Evolutionary conservation across 345 rosid genomes (phyloP), one percentile per base, ranked within the genome.

Genomic region (Eucalyptus cloeziana): DNA sequence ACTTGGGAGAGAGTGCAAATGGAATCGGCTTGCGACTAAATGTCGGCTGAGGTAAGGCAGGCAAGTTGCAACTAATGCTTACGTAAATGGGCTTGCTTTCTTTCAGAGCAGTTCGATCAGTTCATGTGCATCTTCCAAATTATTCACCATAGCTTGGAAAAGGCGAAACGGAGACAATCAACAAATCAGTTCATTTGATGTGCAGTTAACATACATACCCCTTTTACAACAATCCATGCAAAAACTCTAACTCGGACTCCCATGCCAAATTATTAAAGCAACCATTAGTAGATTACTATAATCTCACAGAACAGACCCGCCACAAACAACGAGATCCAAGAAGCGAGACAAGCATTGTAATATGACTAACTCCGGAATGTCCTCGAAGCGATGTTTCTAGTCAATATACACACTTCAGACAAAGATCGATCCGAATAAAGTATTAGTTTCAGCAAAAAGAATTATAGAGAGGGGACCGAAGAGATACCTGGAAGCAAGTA

Each of bases 61-160:
- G 88, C 91, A 95, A 92, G 90, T 96, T 94, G 80, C 96, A 96
- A 93, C 96, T 76, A 24, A 96, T 50, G 88, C 96, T 96, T 67
- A 96, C 93, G 90, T 96, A 96, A 88, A 96, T 96, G 44, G 97
- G 97, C 91, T 95, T 96, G 94, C 97, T 94, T 91, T 94, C 96
- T 92, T 94, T 95, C 91, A 95, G 89, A 86, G 96, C 90, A 64
- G 95, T 96, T 19, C 97, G 13, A 95, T 94, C 92, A 88, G 88
- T 89, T 95, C 96, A 86, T 96, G 98, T 0, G 97, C 98, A 88
- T 96, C 97, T 37, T 95, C 97, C 94, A 96, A 92, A 91, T 96
- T 92, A 90, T 94, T 96, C 91, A 95, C 96, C 90, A 94, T 93
- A 37, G 95, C 97, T 97, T 96, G 76, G 22, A 37, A 50, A 89